Conservation (phyloP, 805 yeast species). For the Candida oleophila region DNA sequence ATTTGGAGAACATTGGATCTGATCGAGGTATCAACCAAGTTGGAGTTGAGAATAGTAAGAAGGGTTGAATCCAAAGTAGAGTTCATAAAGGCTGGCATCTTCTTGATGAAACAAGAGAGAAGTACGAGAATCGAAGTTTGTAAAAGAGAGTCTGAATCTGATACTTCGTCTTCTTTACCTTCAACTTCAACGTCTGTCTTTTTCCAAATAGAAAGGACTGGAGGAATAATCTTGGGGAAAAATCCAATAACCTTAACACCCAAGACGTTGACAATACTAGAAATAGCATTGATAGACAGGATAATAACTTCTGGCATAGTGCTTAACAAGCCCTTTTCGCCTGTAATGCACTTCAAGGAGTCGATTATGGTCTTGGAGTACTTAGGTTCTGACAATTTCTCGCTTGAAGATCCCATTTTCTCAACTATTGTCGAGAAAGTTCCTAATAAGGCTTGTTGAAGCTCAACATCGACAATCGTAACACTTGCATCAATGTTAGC, state of each 20-base stretch:
- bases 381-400: conserved; percentile 30
- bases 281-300: conserved; percentile 70
- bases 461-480: conserved; percentile 34
- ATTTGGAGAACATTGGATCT: conserved; percentile 63
- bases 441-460: conserved; percentile 70
- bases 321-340: conserved; percentile 52
- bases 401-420: conserved; percentile 49
- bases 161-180: conserved; percentile 18
- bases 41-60: conserved; percentile 54
- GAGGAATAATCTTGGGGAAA: conserved; percentile 82
- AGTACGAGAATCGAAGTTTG: conserved; percentile 73
- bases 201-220: conserved; percentile 61
- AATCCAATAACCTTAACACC: conserved; percentile 86
- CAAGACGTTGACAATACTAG: conserved; percentile 64
- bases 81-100: conserved; percentile 81
- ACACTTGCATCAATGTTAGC: conserved; percentile 31
- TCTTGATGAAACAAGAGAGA: conserved; percentile 71
- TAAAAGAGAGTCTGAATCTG: conserved; percentile 36
- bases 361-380: conserved; percentile 48
- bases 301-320: conserved; percentile 62
- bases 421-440: conserved; percentile 60
- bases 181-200: conserved; percentile 23
- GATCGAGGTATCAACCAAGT: conserved; percentile 55
- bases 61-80: conserved; percentile 67
- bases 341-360: conserved; percentile 49